Conservation (phyloP, 2,329 filamentous ascomycete species). For the Nothophaeocryptopus gaeumannii region DNA sequence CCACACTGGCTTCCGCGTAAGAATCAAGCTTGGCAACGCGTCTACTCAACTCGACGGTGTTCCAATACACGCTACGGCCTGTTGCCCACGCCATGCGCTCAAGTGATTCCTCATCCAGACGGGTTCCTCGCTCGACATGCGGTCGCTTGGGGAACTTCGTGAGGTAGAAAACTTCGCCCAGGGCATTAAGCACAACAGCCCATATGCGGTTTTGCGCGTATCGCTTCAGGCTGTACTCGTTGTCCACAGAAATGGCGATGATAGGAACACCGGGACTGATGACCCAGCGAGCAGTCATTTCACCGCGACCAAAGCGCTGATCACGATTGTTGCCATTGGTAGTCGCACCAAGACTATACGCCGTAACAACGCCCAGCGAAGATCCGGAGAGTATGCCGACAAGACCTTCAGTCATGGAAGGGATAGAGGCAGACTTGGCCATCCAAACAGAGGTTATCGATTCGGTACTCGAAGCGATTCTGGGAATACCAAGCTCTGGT, state of each 20-base stretch:
- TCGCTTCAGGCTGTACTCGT: constrained; percentile 71
- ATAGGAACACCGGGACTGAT: constrained; percentile 92
- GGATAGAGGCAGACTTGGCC: constrained; percentile 73
- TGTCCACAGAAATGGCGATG: constrained; percentile 77
- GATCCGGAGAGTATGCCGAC: constrained; percentile 81
- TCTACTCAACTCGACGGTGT: constrained; percentile 72
- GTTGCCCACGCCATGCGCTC: constrained; percentile 74
- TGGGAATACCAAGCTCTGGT: constrained; percentile 71
- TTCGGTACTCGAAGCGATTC: constrained; percentile 66
- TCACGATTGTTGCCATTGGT: constrained; percentile 55
- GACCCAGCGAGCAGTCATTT: constrained; percentile 84
- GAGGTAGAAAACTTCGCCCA: constrained; percentile 88
- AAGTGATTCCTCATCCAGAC: constrained; percentile 50
- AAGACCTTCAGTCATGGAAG: constrained; percentile 69
- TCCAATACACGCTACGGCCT: constrained; percentile 77
- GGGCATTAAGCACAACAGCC: constrained; percentile 89
- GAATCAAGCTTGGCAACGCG: constrained; percentile 70
- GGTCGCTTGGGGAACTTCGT: constrained; percentile 64
- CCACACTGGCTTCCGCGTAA: constrained; percentile 62
- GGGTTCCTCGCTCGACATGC: constrained; percentile 47
- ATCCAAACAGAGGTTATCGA: constrained; percentile 82
- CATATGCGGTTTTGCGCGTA: constrained; percentile 71
- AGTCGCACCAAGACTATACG: constrained; percentile 63
- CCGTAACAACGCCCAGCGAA: constrained; percentile 75
- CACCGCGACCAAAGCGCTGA: constrained; percentile 65